A percentile compares a stretch with the other conserved stretches of the same genome.
Conservation (phyloP, 2,329 filamentous ascomycete genomes). For the Neonectria hederae region DNA sequence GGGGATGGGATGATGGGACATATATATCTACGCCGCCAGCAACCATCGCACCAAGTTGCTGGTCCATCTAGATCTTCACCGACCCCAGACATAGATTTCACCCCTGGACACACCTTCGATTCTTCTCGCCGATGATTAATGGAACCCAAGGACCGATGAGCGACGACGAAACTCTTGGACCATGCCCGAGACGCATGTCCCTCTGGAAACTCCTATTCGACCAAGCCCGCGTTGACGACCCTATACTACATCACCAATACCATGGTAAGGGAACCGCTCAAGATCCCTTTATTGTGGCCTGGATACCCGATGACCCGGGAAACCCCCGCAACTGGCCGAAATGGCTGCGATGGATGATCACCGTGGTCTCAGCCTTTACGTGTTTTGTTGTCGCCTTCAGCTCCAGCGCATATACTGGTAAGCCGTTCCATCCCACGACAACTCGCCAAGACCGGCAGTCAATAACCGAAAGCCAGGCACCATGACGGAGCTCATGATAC, state of each 20-base stretch:
- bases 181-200: constrained; percentile 1
- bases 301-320: constrained; percentile 71
- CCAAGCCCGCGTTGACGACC: constrained; percentile 65
- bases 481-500: constrained; percentile 60
- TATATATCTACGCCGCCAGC: not conserved
- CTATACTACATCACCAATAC: constrained; percentile 65
- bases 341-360: constrained; percentile 72
- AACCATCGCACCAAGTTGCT: not conserved
- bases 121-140: not conserved
- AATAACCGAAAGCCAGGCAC: constrained; percentile 22
- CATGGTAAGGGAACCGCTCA: constrained; percentile 70
- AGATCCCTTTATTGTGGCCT: constrained; percentile 74
- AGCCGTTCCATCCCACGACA: constrained; percentile 32
- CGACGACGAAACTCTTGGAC: constrained; percentile 16
- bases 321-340: constrained; percentile 70
- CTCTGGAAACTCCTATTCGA: constrained; percentile 59
- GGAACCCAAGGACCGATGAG: constrained; percentile 1
- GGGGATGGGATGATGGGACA: not conserved
- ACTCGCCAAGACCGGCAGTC: not conserved
- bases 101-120: not conserved
- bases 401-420: constrained; percentile 73
- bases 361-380: constrained; percentile 69
- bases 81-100: not conserved
- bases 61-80: constrained; percentile 3
- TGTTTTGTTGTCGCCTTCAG: constrained; percentile 76